A percentile compares a stretch with the other conserved stretches of the same genome.
Conservation (phyloP, 257 asterid genomes). For the Oldenlandia corymbosa region DNA sequence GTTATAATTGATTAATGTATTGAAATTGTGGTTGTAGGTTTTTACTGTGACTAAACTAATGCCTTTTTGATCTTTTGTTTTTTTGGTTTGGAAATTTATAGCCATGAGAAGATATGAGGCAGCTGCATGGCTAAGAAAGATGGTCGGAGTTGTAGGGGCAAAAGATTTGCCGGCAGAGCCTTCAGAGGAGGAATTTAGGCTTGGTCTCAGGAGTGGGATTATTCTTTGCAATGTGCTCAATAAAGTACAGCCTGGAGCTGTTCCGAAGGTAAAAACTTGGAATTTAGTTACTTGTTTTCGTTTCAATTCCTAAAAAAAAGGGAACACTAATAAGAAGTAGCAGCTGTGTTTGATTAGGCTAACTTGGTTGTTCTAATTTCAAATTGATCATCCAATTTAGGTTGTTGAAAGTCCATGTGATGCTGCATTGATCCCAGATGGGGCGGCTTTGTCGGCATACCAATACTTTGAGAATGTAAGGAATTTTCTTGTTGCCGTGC, state of each 20-base stretch:
- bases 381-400: slow-evolving; percentile 36
- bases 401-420: slow-evolving; percentile 87
- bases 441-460: slow-evolving; percentile 88
- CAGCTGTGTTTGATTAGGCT: neutral
- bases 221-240: slow-evolving; percentile 84
- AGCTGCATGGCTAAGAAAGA: slow-evolving; percentile 76
- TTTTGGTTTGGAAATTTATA: slow-evolving; percentile 17
- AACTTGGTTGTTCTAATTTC: slow-evolving; percentile 13
- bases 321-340: neutral
- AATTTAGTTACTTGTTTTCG: neutral
- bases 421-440: slow-evolving; percentile 68
- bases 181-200: slow-evolving; percentile 91
- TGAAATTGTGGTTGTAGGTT: neutral
- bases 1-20: too few species aligned
- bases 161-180: slow-evolving; percentile 95
- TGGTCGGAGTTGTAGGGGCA: slow-evolving; percentile 84
- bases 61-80: neutral
- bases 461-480: slow-evolving; percentile 93
- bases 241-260: slow-evolving; percentile 85
- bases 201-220: slow-evolving; percentile 89
- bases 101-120: slow-evolving; percentile 90
- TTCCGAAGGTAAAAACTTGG: slow-evolving; percentile 51
- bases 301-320: neutral
- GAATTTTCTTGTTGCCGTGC: slow-evolving; percentile 85
- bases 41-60: neutral